Percentiles rank a stretch among this genome's conserved stretches.
Conservation (phyloP, 169 alveolate species). For the Cryptosporidium baileyi region DNA sequence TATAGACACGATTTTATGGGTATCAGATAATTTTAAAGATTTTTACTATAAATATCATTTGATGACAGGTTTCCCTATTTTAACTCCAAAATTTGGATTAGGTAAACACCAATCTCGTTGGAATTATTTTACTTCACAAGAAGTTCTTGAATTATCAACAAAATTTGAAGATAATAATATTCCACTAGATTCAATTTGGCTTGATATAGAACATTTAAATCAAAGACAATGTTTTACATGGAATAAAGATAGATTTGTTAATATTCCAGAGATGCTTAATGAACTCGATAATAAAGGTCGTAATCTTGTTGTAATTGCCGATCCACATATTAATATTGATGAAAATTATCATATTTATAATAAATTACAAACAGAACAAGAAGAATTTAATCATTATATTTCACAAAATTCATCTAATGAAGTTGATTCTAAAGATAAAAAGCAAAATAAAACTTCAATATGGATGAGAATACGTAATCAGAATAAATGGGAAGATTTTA, state of each 20-base stretch:
- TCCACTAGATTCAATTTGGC: constrained; percentile 89
- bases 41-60: constrained; percentile 72
- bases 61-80: constrained; percentile 81
- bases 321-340: constrained; percentile 86
- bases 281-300: constrained; percentile 71
- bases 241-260: constrained; percentile 79
- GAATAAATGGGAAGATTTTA: constrained; percentile 61
- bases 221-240: constrained; percentile 86
- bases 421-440: background rate
- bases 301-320: constrained; percentile 86
- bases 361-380: background rate
- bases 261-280: constrained; percentile 78
- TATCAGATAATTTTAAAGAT: constrained; percentile 35
- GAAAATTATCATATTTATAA: constrained; percentile 74
- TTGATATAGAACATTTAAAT: constrained; percentile 91
- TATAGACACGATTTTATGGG: constrained; percentile 76
- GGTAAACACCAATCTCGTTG: constrained; percentile 91
- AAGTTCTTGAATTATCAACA: constrained; percentile 15
- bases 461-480: constrained; percentile 25
- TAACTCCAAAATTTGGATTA: constrained; percentile 84
- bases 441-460: background rate
- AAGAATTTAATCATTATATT: background rate
- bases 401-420: background rate
- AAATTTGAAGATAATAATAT: constrained; percentile 76
- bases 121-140: constrained; percentile 74